Conservation (phyloP, 2,329 filamentous ascomycete species). For the Fusarium guadeloupense region DNA sequence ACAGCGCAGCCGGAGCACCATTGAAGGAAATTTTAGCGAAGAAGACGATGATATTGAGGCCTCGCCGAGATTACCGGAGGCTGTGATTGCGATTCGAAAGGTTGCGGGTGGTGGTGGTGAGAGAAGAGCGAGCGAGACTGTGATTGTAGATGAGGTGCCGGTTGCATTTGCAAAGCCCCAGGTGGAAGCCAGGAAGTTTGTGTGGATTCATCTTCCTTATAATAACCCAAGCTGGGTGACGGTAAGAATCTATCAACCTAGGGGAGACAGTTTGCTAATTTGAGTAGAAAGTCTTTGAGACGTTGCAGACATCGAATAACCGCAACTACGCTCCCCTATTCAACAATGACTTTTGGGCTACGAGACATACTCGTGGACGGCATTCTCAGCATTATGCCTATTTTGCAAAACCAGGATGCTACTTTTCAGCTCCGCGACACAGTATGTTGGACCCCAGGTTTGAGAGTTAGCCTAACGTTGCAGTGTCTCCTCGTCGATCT, state of each 20-base stretch:
- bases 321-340: constrained; percentile 53
- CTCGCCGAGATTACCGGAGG: constrained; percentile 48
- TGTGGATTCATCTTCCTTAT: constrained; percentile 67
- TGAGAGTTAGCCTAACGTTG: not conserved
- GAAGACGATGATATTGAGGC: constrained; percentile 44
- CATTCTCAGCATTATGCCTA: constrained; percentile 61
- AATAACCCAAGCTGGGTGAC: constrained; percentile 68
- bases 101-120: constrained; percentile 32
- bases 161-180: constrained; percentile 48
- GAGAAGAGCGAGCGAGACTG: constrained; percentile 40
- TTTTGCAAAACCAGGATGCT: constrained; percentile 59
- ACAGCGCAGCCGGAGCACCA: constrained; percentile 47
- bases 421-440: constrained; percentile 53
- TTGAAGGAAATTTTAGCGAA: constrained; percentile 35
- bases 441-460: constrained; percentile 35
- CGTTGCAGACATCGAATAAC: constrained; percentile 51
- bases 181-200: constrained; percentile 57
- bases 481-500: constrained; percentile 51
- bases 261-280: not conserved
- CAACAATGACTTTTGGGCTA: constrained; percentile 59
- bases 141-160: constrained; percentile 43
- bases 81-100: constrained; percentile 46
- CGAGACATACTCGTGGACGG: constrained; percentile 58
- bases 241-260: constrained; percentile 45
- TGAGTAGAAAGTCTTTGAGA: constrained; percentile 55